Conservation (phyloP, 1,284 basidiomycete species). For the Moniliella sp. region DNA sequence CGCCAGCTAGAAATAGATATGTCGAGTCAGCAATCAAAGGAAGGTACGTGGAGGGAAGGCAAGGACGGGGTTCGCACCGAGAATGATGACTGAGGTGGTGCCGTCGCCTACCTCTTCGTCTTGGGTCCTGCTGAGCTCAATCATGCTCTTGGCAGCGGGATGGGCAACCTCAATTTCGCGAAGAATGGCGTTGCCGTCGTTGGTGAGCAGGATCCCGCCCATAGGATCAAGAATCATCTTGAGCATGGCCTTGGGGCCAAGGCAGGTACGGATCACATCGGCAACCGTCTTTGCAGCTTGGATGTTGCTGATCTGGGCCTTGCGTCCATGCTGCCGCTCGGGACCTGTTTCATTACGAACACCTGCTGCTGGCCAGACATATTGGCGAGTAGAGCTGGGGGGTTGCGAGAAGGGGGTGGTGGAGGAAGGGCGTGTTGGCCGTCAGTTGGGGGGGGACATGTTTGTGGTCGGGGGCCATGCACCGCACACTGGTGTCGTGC, state of each 20-base stretch:
- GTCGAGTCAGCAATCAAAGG: background rate
- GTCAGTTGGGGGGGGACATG: too few species aligned
- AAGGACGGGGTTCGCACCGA: constrained; percentile 43
- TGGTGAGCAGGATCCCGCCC: constrained; percentile 45
- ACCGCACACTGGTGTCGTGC: too few species aligned
- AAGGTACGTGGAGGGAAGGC: background rate
- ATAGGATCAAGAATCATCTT: constrained; percentile 81
- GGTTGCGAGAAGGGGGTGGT: too few species aligned
- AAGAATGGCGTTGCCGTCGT: constrained; percentile 90
- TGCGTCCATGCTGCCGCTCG: constrained; percentile 80
- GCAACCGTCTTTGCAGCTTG: constrained; percentile 94
- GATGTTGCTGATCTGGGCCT: constrained; percentile 91
- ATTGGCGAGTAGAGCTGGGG: too few species aligned
- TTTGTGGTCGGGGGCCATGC: too few species aligned
- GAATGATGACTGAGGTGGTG: constrained; percentile 87
- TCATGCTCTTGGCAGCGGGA: constrained; percentile 97
- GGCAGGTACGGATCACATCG: constrained; percentile 92
- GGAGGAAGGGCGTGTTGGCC: too few species aligned
- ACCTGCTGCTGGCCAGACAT: constrained; percentile 32
- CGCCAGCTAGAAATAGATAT: too few species aligned
- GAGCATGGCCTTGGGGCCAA: constrained; percentile 90
- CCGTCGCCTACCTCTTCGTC: constrained; percentile 97
- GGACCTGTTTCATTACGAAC: constrained; percentile 47
- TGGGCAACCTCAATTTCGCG: constrained; percentile 92
- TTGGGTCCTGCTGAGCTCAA: constrained; percentile 84